A percentile compares a stretch with the other conserved stretches of the same genome.
Conservation (phyloP, 345 rosid genomes). For the Arabidopsis suecica region DNA sequence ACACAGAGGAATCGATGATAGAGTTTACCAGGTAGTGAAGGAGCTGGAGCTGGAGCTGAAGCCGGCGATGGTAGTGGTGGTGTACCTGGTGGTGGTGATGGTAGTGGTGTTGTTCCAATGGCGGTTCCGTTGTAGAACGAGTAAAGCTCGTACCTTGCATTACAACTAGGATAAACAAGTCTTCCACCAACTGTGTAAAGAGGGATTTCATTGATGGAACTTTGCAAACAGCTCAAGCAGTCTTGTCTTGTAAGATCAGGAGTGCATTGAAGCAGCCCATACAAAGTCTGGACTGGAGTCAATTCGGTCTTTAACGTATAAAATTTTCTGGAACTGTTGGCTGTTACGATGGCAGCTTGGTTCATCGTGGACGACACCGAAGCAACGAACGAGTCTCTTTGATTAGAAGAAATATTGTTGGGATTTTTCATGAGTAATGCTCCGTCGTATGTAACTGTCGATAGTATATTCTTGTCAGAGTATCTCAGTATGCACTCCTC, state of each 20-base stretch:
- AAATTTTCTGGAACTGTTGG: conserved; percentile 42
- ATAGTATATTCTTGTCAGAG: conserved; percentile 33
- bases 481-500: conserved; percentile 52
- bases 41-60: not conserved
- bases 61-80: not conserved
- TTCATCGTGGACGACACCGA: conserved; percentile 19
- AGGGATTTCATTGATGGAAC: not conserved
- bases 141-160: conserved; percentile 45
- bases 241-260: conserved; percentile 45
- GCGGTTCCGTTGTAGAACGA: conserved; percentile 48
- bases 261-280: conserved; percentile 56
- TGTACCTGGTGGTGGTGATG: not conserved
- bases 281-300: conserved; percentile 36
- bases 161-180: conserved; percentile 47
- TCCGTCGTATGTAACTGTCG: not conserved
- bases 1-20: no score
- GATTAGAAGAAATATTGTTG: no score
- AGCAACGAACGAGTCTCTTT: no score
- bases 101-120: no score
- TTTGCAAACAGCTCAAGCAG: conserved; percentile 43
- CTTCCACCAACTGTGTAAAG: conserved; percentile 41
- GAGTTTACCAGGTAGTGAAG: conserved; percentile 11
- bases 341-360: not conserved
- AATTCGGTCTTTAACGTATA: no score
- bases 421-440: no score